Evolutionary conservation across 2,329 filamentous ascomycete genomes (phyloP).

Genomic region (Parastagonospora avenae): DNA sequence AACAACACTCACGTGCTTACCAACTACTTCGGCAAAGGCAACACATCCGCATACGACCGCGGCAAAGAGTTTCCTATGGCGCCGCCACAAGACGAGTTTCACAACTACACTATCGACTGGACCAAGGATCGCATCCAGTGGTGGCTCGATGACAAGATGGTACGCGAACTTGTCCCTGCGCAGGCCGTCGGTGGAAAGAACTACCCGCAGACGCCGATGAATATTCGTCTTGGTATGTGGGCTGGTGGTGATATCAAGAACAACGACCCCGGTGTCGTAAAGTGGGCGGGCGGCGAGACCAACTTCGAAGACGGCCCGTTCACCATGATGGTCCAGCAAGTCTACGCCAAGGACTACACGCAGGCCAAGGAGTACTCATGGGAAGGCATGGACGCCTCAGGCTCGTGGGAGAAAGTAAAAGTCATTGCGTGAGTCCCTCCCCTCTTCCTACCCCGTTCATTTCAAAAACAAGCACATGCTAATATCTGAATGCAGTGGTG

Average conservation of each 20-base stretch:
- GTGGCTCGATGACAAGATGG: conserved; percentile 64
- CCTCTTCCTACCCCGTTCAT: not conserved
- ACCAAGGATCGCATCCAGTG: conserved; percentile 67
- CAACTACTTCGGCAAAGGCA: conserved; percentile 62
- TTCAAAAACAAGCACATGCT: not conserved
- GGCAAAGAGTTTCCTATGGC: conserved; percentile 44
- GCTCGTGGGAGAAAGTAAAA: conserved; percentile 56
- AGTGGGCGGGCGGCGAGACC: conserved; percentile 71
- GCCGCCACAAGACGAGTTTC: conserved; percentile 40
- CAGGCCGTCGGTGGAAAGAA: conserved; percentile 63
- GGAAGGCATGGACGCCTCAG: conserved; percentile 36
- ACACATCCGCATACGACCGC: conserved; percentile 58
- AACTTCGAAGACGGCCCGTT: conserved; percentile 70
- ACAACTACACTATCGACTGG: conserved; percentile 65
- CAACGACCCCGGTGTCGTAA: conserved; percentile 38
- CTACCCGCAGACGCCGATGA: conserved; percentile 76
- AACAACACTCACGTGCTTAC: conserved; percentile 51
- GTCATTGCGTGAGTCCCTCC: conserved; percentile 45
- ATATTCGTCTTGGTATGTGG: conserved; percentile 73
- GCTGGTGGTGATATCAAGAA: conserved; percentile 60
- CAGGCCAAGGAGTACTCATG: conserved; percentile 69
- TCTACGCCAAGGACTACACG: conserved; percentile 61
- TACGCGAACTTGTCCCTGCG: conserved; percentile 66
- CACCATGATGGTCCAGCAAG: conserved; percentile 73
- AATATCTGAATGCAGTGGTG: conserved; percentile 26